Conservation (phyloP, 331 rosid genomes). For the Prunus yedoensis region DNA sequence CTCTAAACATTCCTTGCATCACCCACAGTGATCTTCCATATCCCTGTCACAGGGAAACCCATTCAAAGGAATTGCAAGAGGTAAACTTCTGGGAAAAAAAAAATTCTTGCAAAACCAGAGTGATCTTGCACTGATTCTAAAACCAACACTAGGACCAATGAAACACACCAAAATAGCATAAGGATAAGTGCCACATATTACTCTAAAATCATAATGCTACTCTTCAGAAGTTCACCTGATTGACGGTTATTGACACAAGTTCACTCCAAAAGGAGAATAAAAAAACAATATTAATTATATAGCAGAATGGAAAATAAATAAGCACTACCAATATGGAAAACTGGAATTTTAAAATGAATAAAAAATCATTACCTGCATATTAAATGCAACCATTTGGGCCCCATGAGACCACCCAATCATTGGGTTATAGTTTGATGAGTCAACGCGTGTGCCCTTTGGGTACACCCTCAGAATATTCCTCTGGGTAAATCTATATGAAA, state of each 20-base stretch:
- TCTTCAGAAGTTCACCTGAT: neutral
- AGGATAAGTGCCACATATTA: neutral
- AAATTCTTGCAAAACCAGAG: neutral
- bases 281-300: neutral
- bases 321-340: neutral
- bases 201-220: neutral
- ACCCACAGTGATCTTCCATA: constrained; percentile 93
- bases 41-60: constrained; percentile 56
- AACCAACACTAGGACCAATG: neutral
- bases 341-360: neutral
- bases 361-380: constrained; percentile 76
- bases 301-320: neutral
- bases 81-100: constrained; percentile 4
- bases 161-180: neutral
- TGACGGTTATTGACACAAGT: neutral
- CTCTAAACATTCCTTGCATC: constrained; percentile 99
- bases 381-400: constrained; percentile 99
- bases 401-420: constrained; percentile 95
- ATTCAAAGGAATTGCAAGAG: constrained; percentile 5
- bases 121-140: neutral
- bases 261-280: neutral
- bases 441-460: constrained; percentile 89
- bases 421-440: constrained; percentile 92
- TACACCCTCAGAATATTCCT: constrained; percentile 84
- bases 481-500: constrained; percentile 79